Base-by-base conservation (phyloP, 2,329 filamentous ascomycete species). In the Sclerotinia nivalis region DNA sequence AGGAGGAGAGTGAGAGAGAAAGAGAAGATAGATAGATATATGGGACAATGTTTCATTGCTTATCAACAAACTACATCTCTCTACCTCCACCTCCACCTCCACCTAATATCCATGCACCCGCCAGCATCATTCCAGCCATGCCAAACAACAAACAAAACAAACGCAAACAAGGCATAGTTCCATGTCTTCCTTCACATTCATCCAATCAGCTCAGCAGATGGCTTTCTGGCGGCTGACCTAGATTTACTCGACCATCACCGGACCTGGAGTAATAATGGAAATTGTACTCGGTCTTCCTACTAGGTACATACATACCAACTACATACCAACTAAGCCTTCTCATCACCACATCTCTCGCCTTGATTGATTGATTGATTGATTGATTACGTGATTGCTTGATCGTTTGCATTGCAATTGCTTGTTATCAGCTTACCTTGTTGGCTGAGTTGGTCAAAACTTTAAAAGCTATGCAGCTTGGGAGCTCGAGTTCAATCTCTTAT, bases 11-110 rank as follows among this genome's bases (percentile, higher is more conserved):
- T 6, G 40, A 59, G 59, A 45, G 31, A 31, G 50, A 8, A 31
- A 56, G 49, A 25, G 50, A 28, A 28, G 52, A 3, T 43, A 55
- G 31, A 37, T 40, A 34, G 34, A 49, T 40, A 49, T 31, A 43
- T 15, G 37, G 64, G 37, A 58, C 13, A 45, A 13, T 66, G 50
- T 58, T 47, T 66, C 62, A 43, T 45, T 58, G 49, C 64, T 58
- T 58, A 54, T 66, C 64, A 55, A 31, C 37, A 28, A 45, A 15
- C 59, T 45, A 18, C 43, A 60, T 18, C 40, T 43, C 37, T 40
- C 15, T 18, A 43, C 13, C 40, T 43, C 40, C 40, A 43, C 40
- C 40, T 43, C 13, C 40, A 40, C 7, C 37, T 34, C 34, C 59
- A 61, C 43, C 37, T 28, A 18, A 18, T 47, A 25, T 25, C 61